Evolutionary conservation across 495 filamentous ascomycete species (phyloP), one percentile per base, ranked within the genome.

Genomic region (Trichoderma orchidacearum): DNA sequence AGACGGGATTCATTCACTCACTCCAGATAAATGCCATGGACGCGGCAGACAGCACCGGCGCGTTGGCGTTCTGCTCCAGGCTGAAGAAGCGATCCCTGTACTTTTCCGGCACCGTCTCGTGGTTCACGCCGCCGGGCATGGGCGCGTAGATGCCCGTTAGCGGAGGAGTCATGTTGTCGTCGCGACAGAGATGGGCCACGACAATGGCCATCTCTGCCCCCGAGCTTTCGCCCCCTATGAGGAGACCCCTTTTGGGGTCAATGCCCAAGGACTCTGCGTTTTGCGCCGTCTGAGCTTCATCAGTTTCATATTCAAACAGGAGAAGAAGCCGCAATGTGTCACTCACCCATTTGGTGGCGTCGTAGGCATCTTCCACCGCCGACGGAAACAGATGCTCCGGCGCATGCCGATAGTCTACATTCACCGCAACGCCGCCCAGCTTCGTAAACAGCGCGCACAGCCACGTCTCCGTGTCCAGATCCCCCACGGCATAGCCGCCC

Each of bases 191-290:
- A 57, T 74, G 70, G 0, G 67, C 61, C 3, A 71, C 59, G 7
- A 73, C 64, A 17, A 70, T 65, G 5, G 72, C 65, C 13, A 79
- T 58, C 56, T 74, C 72, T 0, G 64, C 77, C 2, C 77, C 78
- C 9, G 74, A 72, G 28, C 70, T 75, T 5, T 66, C 67, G 8
- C 76, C 78, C n/a, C 71, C 73, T 9, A 80, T 59, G 11, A 80
- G 53, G 54, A 80, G 77, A 2, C 78, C 76, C 54, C 60, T 66
- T 7, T 57, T 52, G 2, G 70, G 64, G 36, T 72, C 64, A 12
- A 71, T 67, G 13, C 63, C 66, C 2, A 72, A 63, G 4, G 60
- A 55, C 30, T 58, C 45, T 53, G 64, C 63, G 45, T 78, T 66
- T 13, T 57, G 48, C 1, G 67, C 66, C 3, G 65, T 64, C 65